These are phyloP conservation scores for Tinospora cordifolia DNA, from an alignment of 164 flowering plant species.

Conservation along the genomic window DNA sequence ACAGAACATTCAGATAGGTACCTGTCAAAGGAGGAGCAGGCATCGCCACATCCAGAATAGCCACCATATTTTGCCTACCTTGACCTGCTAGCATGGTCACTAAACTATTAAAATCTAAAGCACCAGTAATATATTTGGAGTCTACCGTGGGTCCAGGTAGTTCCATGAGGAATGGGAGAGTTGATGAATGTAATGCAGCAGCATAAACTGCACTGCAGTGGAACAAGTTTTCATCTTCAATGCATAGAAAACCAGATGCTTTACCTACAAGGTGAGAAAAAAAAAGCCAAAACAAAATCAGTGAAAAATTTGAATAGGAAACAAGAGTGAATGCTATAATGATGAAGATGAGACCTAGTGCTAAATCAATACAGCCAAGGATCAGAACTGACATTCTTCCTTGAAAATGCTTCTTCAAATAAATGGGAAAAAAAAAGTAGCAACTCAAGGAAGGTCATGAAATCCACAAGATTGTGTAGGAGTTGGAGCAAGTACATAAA, in stretches of 20 bases:
- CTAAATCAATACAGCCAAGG: no score
- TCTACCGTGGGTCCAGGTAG: constrained; percentile 39
- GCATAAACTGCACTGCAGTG: constrained; percentile 89
- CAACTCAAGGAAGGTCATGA: background rate
- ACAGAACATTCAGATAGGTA: constrained; percentile 17
- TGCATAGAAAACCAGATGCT: constrained; percentile 42
- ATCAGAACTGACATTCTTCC: background rate
- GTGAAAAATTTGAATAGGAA: no score
- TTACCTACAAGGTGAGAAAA: constrained; percentile 37
- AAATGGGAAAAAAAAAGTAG: background rate
- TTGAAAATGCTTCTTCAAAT: background rate
- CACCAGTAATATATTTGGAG: constrained; percentile 39
- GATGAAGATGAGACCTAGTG: no score
- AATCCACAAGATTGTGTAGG: background rate
- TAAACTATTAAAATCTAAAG: constrained; percentile 43
- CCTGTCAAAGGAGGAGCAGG: constrained; percentile 74
- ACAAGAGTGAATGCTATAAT: no score
- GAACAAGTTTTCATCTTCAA: constrained; percentile 63
- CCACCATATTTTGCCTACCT: constrained; percentile 65
- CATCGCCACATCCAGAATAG: constrained; percentile 71
- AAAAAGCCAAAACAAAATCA: constrained; percentile 8
- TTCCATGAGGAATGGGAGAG: constrained; percentile 73
- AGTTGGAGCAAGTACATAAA: background rate
- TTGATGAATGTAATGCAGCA: constrained; percentile 74
- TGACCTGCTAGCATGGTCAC: constrained; percentile 62